Evolutionary conservation across 805 yeast genomes (phyloP).

Genomic region (Kodamaea laetipori): DNA sequence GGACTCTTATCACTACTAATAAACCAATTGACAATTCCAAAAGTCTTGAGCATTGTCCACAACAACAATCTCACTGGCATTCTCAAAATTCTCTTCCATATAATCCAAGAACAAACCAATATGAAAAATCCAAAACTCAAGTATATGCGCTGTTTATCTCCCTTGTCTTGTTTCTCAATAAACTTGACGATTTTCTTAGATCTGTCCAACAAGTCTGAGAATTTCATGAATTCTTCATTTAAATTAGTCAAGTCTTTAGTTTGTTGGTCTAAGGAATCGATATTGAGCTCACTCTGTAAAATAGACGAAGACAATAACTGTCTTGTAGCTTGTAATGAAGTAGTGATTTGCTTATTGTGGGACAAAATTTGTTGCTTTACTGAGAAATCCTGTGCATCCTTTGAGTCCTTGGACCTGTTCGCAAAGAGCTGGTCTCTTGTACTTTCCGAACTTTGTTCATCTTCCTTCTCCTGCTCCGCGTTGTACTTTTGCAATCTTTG

Average conservation of each 20-base stretch:
- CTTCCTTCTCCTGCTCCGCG: not conserved
- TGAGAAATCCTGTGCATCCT: slow-evolving; percentile 24
- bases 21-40: slow-evolving; percentile 22
- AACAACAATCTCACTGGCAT: slow-evolving; percentile 46
- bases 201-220: slow-evolving; percentile 42
- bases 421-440: slow-evolving; percentile 26
- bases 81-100: slow-evolving; percentile 51
- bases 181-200: slow-evolving; percentile 50
- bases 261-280: slow-evolving; percentile 50
- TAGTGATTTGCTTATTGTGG: slow-evolving; percentile 50
- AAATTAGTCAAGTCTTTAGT: slow-evolving; percentile 42
- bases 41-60: slow-evolving; percentile 48
- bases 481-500: slow-evolving; percentile 31
- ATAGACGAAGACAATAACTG: slow-evolving; percentile 51
- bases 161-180: slow-evolving; percentile 53
- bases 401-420: slow-evolving; percentile 19
- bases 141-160: slow-evolving; percentile 52
- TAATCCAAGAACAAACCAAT: slow-evolving; percentile 49
- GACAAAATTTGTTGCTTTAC: slow-evolving; percentile 45
- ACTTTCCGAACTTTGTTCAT: not conserved
- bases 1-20: not conserved
- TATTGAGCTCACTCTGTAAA: slow-evolving; percentile 52
- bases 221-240: slow-evolving; percentile 43
- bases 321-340: slow-evolving; percentile 49
- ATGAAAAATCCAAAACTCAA: slow-evolving; percentile 48